Percentiles rank a stretch among this genome's conserved stretches.
Conservation (phyloP, 2,329 filamentous ascomycete genomes). For the Phyllosticta paracitricarpa region DNA sequence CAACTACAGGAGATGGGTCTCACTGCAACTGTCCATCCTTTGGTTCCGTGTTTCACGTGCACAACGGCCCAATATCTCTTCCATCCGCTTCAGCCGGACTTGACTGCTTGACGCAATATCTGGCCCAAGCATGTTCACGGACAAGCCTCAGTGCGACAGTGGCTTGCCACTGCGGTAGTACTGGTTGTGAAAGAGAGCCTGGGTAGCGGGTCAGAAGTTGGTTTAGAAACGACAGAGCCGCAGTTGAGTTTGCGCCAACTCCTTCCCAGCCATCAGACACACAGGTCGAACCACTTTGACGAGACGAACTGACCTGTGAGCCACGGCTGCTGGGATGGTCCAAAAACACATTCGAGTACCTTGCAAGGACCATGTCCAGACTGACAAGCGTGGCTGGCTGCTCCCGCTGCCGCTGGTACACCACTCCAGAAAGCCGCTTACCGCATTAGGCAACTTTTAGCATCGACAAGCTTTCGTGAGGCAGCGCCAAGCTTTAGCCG, state of each 20-base stretch:
- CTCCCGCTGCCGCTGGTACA: neutral
- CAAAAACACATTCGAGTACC: neutral
- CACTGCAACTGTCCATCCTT: neutral
- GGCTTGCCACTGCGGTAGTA: neutral
- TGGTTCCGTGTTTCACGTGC: neutral
- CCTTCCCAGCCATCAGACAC: neutral
- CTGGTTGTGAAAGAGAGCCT: neutral
- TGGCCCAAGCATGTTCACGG: neutral
- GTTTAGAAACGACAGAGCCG: neutral
- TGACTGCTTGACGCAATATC: neutral
- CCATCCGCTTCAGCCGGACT: neutral
- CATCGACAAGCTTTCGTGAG: slow-evolving; percentile 5
- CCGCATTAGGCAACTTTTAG: neutral
- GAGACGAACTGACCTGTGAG: neutral
- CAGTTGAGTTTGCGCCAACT: neutral
- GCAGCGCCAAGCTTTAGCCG: slow-evolving; percentile 2
- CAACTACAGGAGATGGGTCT: neutral
- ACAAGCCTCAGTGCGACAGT: neutral
- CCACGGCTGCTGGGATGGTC: neutral
- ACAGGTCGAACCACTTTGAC: neutral
- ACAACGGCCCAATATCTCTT: neutral
- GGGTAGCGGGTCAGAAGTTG: neutral
- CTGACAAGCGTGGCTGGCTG: neutral
- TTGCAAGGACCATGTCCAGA: neutral
- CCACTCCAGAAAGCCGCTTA: neutral